phyloP scores from a whole-genome alignment of 169 alveolate genomes.

The Eimeria nieschulzi region DNA sequence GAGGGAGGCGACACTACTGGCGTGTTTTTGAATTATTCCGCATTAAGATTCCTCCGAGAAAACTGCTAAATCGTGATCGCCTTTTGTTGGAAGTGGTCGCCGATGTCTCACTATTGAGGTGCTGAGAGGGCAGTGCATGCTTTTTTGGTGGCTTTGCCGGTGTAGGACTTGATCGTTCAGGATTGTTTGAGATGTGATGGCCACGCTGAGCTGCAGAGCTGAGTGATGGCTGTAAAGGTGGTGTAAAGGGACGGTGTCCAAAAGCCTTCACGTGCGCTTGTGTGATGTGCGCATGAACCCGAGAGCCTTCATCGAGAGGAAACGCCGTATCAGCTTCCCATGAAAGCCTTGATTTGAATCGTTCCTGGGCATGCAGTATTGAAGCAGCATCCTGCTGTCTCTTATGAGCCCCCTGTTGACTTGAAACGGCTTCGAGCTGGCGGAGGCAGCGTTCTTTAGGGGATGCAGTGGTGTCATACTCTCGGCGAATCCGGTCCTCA shows the following conservation, averaged over 20 bases:
- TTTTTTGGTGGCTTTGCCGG: constrained; percentile 47
- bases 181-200: too few species aligned
- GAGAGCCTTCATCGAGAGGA: constrained; percentile 55
- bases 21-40: constrained; percentile 50
- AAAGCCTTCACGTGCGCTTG: not conserved
- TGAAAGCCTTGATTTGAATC: constrained; percentile 45
- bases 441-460: constrained; percentile 20
- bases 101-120: not conserved
- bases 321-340: constrained; percentile 68
- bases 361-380: constrained; percentile 28
- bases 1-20: not conserved
- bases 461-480: not conserved
- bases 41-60: constrained; percentile 17
- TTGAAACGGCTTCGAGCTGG: constrained; percentile 11
- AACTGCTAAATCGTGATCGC: constrained; percentile 3
- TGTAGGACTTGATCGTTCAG: constrained; percentile 8
- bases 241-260: not conserved
- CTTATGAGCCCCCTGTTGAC: not conserved
- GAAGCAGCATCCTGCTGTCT: not conserved
- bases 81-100: not conserved
- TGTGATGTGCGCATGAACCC: not conserved
- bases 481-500: constrained; percentile 41
- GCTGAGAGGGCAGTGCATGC: constrained; percentile 8
- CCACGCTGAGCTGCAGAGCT: not conserved
- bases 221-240: constrained; percentile 10